These are phyloP conservation scores for Parascedosporium putredinis DNA, from an alignment of 2,329 filamentous ascomycete species.

Conservation along the genomic window DNA sequence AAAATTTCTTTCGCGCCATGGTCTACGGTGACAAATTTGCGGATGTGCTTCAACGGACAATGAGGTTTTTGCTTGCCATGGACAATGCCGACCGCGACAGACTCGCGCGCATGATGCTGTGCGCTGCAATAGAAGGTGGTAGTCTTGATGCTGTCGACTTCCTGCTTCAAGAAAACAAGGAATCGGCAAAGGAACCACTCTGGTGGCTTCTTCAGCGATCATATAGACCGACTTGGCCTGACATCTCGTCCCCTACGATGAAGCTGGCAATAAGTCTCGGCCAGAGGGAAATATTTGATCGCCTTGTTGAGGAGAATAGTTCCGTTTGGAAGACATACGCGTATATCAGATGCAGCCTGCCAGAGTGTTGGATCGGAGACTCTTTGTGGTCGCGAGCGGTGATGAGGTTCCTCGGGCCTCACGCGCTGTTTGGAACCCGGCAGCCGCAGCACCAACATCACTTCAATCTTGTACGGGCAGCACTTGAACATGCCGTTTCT, in stretches of 20 bases:
- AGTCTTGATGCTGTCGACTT: background rate
- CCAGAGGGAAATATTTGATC: background rate
- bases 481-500: background rate
- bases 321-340: background rate
- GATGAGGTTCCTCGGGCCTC: background rate
- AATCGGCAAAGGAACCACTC: background rate
- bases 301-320: background rate
- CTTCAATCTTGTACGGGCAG: background rate
- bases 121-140: background rate
- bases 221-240: background rate
- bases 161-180: background rate
- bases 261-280: background rate
- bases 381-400: background rate
- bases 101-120: background rate
- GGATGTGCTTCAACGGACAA: background rate
- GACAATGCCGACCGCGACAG: background rate
- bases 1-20: background rate
- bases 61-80: background rate
- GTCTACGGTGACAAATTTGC: background rate
- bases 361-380: background rate
- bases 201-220: background rate
- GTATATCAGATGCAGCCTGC: background rate
- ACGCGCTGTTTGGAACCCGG: background rate
- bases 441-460: background rate
- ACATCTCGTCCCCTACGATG: background rate